phyloP scores from a whole-genome alignment of 2,329 filamentous ascomycete species.

The Penicillium sp. region DNA sequence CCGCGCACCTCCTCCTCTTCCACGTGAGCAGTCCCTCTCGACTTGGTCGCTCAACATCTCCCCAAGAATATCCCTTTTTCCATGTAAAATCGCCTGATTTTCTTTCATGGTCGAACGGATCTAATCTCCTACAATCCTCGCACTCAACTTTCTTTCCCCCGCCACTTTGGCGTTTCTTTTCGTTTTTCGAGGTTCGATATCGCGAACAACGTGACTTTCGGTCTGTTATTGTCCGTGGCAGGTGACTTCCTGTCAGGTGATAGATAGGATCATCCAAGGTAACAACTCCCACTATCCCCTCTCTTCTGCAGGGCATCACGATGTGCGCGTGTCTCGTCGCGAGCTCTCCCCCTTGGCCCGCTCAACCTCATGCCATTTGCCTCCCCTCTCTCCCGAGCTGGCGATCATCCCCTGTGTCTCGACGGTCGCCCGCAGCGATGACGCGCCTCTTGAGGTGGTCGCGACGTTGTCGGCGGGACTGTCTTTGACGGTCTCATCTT shows the following conservation, averaged over 20 bases:
- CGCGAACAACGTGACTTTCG: conserved; percentile 32
- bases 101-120: conserved; percentile 23
- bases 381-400: neutral
- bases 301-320: conserved; percentile 13
- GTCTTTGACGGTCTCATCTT: conserved; percentile 2
- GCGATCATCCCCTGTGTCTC: conserved; percentile 15
- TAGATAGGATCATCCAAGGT: conserved; percentile 44
- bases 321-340: neutral
- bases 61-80: conserved; percentile 34
- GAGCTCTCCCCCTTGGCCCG: neutral
- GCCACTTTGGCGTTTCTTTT: conserved; percentile 24
- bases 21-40: conserved; percentile 46
- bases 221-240: conserved; percentile 44
- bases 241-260: conserved; percentile 50
- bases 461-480: neutral
- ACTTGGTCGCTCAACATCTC: conserved; percentile 35
- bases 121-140: conserved; percentile 11
- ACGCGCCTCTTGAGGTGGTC: conserved; percentile 31
- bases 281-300: conserved; percentile 28
- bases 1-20: conserved; percentile 31
- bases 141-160: conserved; percentile 14
- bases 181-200: conserved; percentile 32
- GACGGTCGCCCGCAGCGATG: conserved; percentile 31
- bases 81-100: conserved; percentile 30
- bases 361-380: conserved; percentile 4